Evolutionary conservation across 305 asterid genomes (phyloP), one percentile per base, ranked within the genome.

Genomic region (Plantago coronopus): DNA sequence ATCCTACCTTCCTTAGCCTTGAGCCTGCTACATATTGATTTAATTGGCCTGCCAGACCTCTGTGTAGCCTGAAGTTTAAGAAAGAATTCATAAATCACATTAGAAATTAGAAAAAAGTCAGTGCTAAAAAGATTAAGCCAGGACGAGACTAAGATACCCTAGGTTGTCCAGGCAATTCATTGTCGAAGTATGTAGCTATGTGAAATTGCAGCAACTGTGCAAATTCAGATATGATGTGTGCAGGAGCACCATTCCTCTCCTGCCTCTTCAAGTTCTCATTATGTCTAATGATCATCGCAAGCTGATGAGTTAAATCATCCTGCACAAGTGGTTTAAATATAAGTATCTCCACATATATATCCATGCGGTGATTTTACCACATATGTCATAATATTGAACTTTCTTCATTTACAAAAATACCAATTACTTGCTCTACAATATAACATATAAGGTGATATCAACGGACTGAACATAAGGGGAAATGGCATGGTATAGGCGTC

Each of bases 271-370:
- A 75, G 70, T 89, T 93, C 70, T 93, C 99, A 61, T 93, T 93
- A 79, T 93, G 99, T 70, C 99, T 77, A 48, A 93, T 87, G 61
- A 93, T 77, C 97, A 93, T 93, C 7, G 99, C 99, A 65, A 89
- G 85, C 70, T 93, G 99, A 85, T 93, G 99, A 48, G 99, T 93
- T 65, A 93, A 85, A 76, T 93, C 99, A 70, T 93, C 99, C 99
- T 93, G 91, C 84, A 70, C 68, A 37, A 69, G 59, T 62, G 50
- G 71, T 72, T 29, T 48, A 42, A 27, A 31, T 11, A 50, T 87
- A 68, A 76, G 75, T 57, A 54, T 50, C 59, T 47, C 68, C 38
- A 27, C 43, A 37, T 15, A 37, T 10, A 37, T 37, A 37, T 9
- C 14, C 9, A 37, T 8, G 43, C 1, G 13, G 43, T 37, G 43